A percentile compares a stretch with the other conserved stretches of the same genome.
Conservation (phyloP, 2,329 filamentous ascomycete species). For the Aschersonia sp. region DNA sequence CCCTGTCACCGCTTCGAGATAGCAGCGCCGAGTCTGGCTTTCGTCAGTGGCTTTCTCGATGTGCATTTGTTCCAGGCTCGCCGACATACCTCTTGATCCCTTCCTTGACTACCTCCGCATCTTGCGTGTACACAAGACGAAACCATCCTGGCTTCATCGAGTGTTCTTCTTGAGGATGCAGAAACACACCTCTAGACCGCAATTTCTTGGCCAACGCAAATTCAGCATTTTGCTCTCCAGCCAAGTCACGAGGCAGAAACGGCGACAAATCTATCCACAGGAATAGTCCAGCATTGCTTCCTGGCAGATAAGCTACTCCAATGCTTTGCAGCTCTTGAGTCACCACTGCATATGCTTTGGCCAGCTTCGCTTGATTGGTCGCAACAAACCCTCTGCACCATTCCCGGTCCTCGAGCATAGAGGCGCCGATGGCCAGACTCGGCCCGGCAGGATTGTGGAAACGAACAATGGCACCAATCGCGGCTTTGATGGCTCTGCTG, state of each 20-base stretch:
- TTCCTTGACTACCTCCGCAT: conserved; percentile 17
- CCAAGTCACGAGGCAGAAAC: conserved; percentile 18
- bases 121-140: conserved; percentile 35
- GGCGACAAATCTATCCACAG: conserved; percentile 36
- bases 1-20: background rate
- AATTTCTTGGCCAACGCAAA: conserved; percentile 28
- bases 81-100: conserved; percentile 19
- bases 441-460: conserved; percentile 33
- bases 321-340: conserved; percentile 21
- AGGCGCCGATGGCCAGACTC: conserved; percentile 24
- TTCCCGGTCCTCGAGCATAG: conserved; percentile 28
- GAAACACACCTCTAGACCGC: conserved; percentile 29
- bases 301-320: conserved; percentile 26
- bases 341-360: conserved; percentile 23
- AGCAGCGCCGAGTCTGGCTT: background rate
- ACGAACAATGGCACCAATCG: conserved; percentile 23
- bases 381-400: conserved; percentile 31
- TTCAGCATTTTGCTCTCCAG: conserved; percentile 21
- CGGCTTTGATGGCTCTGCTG: conserved; percentile 15
- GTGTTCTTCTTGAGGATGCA: conserved; percentile 33
- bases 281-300: conserved; percentile 43
- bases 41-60: background rate
- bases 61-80: too few species aligned
- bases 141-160: conserved; percentile 35
- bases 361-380: conserved; percentile 22